A percentile compares a stretch with the other conserved stretches of the same genome.
Evolutionary conservation across 306 rosid genomes (phyloP).

Genomic region (Dicorynia guianensis): DNA sequence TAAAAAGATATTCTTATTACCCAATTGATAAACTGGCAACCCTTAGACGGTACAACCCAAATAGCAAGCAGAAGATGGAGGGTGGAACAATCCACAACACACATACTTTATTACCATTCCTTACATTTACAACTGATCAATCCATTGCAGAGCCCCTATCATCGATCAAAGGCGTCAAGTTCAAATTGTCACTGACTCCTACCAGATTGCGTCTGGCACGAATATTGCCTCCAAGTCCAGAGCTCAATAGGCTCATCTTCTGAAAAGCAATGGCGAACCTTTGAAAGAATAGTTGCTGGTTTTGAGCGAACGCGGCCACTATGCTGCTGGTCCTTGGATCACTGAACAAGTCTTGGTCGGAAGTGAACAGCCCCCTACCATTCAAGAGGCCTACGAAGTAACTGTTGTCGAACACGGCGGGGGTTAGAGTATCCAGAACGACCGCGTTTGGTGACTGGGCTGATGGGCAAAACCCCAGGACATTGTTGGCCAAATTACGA

Average conservation of each 20-base stretch:
- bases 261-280: slow-evolving; percentile 41
- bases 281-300: slow-evolving; percentile 45
- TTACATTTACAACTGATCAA: no score
- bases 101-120: no score
- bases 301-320: slow-evolving; percentile 40
- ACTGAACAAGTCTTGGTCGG: slow-evolving; percentile 51
- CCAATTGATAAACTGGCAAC: no score
- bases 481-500: no score
- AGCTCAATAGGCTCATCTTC: slow-evolving; percentile 49
- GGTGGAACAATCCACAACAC: no score
- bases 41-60: no score
- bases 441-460: no score
- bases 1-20: no score
- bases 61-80: no score
- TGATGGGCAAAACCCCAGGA: no score
- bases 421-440: slow-evolving; percentile 38
- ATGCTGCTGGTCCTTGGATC: slow-evolving; percentile 36
- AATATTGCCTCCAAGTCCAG: background rate
- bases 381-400: slow-evolving; percentile 53
- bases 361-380: slow-evolving; percentile 48
- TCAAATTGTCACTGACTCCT: slow-evolving; percentile 42
- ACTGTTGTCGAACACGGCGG: slow-evolving; percentile 48
- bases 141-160: no score
- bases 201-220: slow-evolving; percentile 22
- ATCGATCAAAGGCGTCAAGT: background rate